Conservation (phyloP, 2,329 filamentous ascomycete species). For the Alternaria hordeiaustralica region DNA sequence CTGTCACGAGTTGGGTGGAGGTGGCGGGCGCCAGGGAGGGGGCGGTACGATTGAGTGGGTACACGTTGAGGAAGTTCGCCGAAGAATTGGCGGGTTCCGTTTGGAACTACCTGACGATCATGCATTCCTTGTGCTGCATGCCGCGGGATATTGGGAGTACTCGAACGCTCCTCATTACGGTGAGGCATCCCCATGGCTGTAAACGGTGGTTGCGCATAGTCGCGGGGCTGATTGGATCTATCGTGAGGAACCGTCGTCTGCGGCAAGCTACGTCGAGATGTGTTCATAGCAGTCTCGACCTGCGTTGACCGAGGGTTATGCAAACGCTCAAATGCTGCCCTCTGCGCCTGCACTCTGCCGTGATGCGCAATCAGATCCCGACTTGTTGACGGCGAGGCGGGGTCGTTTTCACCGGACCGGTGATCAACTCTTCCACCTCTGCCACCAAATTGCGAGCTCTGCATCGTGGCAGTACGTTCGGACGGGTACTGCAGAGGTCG, state of each 20-base stretch:
- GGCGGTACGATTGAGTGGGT: constrained; percentile 1
- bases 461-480: neutral
- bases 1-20: constrained; percentile 8
- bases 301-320: constrained; percentile 10
- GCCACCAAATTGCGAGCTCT: neutral
- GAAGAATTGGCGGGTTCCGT: neutral
- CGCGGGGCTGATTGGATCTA: constrained; percentile 16
- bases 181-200: neutral
- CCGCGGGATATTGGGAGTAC: neutral
- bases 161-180: constrained; percentile 9
- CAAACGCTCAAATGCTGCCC: constrained; percentile 23
- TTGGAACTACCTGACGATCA: neutral
- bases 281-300: neutral
- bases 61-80: neutral
- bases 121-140: neutral
- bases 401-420: constrained; percentile 33
- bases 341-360: constrained; percentile 23
- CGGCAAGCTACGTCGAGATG: constrained; percentile 19
- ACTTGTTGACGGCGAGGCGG: constrained; percentile 5
- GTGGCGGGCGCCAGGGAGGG: neutral
- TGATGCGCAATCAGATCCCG: neutral
- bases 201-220: neutral
- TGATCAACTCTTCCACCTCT: constrained; percentile 14
- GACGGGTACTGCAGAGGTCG: neutral
- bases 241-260: constrained; percentile 16